Base-by-base conservation (phyloP, 148 eudicot species). In the Camellia granthamiana region DNA sequence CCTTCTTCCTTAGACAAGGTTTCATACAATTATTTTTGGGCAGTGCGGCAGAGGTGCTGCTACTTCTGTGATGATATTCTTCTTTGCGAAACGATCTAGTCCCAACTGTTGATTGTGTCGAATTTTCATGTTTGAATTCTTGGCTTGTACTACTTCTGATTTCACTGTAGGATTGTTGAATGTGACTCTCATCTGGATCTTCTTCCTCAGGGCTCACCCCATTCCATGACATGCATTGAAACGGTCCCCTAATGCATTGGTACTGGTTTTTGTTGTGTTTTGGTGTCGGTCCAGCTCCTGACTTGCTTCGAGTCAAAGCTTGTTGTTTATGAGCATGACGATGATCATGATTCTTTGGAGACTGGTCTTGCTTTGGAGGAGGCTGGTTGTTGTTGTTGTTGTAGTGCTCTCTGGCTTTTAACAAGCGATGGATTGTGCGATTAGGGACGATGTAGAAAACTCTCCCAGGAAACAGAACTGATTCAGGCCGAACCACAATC, bases 1-100 rank as follows among this genome's bases (percentile, higher is more conserved):
- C 79, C 42, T 41, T 77, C 73, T 83, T 83, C 72, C 67, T 83
- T 60, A 87, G 12, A 61, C 86, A 84, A 51, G 85, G 71, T 78
- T 78, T 84, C 21, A 84, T 12, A 52, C 41, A 10, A 5, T 43
- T 23, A n/a, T 52, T 51, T 5, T 61, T 61, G 9, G 65, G 65
- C 65, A 61, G 65, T 19, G 65, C 65, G 19, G 23, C 21, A 61
- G 6, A 18, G n/a, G 19, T 7, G 7, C 52, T 49, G 23, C 7
- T 63, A 18, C 67, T 63, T 10, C 14, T 30, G 69, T 46, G 2
- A 8, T 65, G 13, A 30, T 65, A 23, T 65, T 23, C 42, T 65
- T 65, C 12, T 64, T 23, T n/a, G 42, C 41, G 1, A 23, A 19
- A 19, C 19, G 38, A 23, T 64, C 68, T 11, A 64, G 8, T 64